Base-by-base conservation (phyloP, 768 basidiomycete species). In the Amanita molliuscula region DNA sequence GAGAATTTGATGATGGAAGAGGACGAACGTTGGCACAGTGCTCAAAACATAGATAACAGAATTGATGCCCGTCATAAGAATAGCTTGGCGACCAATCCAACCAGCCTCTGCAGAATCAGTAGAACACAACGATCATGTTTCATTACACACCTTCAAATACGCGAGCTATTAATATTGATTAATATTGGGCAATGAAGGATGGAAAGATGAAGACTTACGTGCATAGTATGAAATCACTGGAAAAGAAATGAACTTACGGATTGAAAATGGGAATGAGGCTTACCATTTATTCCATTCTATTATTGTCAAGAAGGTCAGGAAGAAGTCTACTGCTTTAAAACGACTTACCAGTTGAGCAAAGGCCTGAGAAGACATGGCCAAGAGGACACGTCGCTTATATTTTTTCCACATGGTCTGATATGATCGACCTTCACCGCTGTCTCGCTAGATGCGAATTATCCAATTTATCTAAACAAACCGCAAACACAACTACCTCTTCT, bases 31-130 rank as follows among this genome's bases (percentile, higher is more conserved):
- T 4, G 89, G 89, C 35, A 94, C 65, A 3, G 90, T 88, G 59
- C 82, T 84, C 10, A 86, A 66, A 20, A 89, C 59, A 55, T 91
- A 91, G 53, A 91, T 83, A 48, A 88, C 71, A 6, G 85, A 80
- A 59, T 96, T 97, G 60, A 96, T 87, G 1, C 93, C 94, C 10
- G 93, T 90, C 94, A 97, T 97, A 21, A 97, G 72, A 53, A 97
- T 79, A 10, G 94, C 94, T 59, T 94, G 81, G 35, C 94, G 77
- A 11, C 94, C 94, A 47, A 93, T 75, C 92, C 93, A 97, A 50
- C 94, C 94, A 47, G 94, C 94, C 74, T 84, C 90, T 93, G 62
- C 28, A 8, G 10, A 53, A 50, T 44, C 34, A 51, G 29, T 43
- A 60, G 50, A 61, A 46, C 31, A 21, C 1, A 38, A 50, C 23